Evolutionary conservation across 192 early-diverging fungal genomes (phyloP).

Genomic region (Podila minutissima): DNA sequence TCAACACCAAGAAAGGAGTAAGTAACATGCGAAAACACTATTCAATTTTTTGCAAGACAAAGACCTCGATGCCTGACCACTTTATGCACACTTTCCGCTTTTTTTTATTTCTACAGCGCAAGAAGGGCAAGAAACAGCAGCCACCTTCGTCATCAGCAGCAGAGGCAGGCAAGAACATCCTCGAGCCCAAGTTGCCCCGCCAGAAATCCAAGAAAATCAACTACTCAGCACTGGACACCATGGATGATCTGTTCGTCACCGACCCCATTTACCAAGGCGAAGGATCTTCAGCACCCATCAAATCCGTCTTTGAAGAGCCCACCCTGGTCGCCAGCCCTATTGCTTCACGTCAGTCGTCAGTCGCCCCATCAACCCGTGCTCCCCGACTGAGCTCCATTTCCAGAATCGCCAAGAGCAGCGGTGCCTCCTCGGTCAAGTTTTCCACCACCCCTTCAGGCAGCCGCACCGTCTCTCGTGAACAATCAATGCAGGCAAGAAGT

Average conservation of each 20-base stretch:
- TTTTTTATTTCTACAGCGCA: constrained; percentile 23
- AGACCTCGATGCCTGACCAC: no score
- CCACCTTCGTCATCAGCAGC: constrained; percentile 66
- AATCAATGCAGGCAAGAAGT: constrained; percentile 42
- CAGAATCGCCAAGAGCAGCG: constrained; percentile 46
- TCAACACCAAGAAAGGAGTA: constrained; percentile 52
- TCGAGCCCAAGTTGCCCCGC: constrained; percentile 71
- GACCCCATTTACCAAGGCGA: constrained; percentile 14
- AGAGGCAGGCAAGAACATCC: constrained; percentile 82
- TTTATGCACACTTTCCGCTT: not conserved
- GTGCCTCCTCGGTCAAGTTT: constrained; percentile 34
- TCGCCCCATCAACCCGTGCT: constrained; percentile 55
- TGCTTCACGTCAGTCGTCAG: constrained; percentile 43
- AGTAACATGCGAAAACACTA: not conserved
- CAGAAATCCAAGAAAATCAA: constrained; percentile 90
- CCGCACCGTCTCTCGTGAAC: constrained; percentile 48
- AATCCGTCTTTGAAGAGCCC: constrained; percentile 48
- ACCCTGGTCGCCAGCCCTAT: constrained; percentile 30
- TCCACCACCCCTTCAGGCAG: constrained; percentile 38
- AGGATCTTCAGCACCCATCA: constrained; percentile 21
- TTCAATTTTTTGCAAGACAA: not conserved
- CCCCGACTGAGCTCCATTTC: constrained; percentile 57
- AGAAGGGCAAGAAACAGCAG: constrained; percentile 51
- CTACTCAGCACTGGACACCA: constrained; percentile 67
- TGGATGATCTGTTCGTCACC: constrained; percentile 76